These are phyloP conservation scores for Rosa lucieae DNA, from an alignment of 306 rosid genomes.

Conservation along the genomic window DNA sequence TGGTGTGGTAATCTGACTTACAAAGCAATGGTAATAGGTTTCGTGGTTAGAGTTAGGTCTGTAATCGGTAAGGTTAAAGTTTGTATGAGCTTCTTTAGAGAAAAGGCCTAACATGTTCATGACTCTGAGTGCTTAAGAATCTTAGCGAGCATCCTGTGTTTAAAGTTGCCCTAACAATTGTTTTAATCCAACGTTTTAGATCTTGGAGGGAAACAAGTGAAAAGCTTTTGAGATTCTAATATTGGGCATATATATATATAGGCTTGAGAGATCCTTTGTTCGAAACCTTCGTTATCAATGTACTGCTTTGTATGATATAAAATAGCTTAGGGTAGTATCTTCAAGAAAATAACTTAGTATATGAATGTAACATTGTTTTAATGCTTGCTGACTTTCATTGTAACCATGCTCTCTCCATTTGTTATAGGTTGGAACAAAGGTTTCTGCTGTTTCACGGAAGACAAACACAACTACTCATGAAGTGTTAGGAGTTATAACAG, in stretches of 20 bases:
- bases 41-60: background rate
- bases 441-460: slow-evolving; percentile 93
- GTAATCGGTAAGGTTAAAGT: background rate
- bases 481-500: slow-evolving; percentile 84
- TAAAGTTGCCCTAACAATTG: background rate
- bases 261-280: slow-evolving; percentile 9
- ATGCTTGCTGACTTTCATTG: slow-evolving; percentile 8
- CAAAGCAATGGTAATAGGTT: background rate
- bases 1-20: background rate
- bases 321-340: background rate
- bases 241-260: background rate
- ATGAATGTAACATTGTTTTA: background rate
- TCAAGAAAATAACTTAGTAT: background rate
- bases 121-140: background rate
- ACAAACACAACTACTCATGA: slow-evolving; percentile 97
- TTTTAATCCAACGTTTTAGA: background rate
- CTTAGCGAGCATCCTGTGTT: background rate
- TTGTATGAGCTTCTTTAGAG: background rate
- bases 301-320: background rate
- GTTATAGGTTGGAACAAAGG: slow-evolving; percentile 90
- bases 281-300: background rate
- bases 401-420: slow-evolving; percentile 21
- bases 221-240: background rate
- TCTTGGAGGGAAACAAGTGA: background rate
- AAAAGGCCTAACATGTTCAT: background rate